Conservation (phyloP, 73 alveolate genomes). For the Tetrahymena borealis region DNA sequence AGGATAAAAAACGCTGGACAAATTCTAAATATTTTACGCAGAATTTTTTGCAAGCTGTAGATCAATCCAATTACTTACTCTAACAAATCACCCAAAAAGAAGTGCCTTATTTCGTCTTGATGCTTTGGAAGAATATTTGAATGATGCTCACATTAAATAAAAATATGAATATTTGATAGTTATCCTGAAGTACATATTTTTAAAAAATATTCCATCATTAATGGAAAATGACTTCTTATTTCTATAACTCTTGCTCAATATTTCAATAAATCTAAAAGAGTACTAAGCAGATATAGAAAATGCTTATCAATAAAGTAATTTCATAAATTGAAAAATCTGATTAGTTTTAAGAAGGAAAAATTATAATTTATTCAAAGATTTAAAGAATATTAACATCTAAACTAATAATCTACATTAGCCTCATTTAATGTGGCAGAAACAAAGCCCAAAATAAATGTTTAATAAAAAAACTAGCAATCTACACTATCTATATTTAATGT, state of each 20-base stretch:
- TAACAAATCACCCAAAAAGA: neutral
- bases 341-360: too few relatives aligned
- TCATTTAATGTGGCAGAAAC: too few relatives aligned
- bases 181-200: neutral
- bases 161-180: neutral
- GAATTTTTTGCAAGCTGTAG: neutral
- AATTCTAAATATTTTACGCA: neutral
- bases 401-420: too few relatives aligned
- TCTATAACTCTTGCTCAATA: neutral
- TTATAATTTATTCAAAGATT: too few relatives aligned
- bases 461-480: too few relatives aligned
- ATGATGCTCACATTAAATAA: neutral
- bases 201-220: neutral
- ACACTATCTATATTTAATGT: too few relatives aligned
- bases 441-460: too few relatives aligned
- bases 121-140: neutral
- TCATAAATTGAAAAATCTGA: too few relatives aligned
- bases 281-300: neutral
- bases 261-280: neutral
- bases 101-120: neutral
- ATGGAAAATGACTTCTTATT: neutral
- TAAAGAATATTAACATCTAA: too few relatives aligned
- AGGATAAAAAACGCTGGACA: neutral
- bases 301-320: neutral
- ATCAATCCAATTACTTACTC: neutral